phyloP scores from a whole-genome alignment of 2,329 filamentous ascomycete species.

The Monilinia vaccinii-corymbosi region DNA sequence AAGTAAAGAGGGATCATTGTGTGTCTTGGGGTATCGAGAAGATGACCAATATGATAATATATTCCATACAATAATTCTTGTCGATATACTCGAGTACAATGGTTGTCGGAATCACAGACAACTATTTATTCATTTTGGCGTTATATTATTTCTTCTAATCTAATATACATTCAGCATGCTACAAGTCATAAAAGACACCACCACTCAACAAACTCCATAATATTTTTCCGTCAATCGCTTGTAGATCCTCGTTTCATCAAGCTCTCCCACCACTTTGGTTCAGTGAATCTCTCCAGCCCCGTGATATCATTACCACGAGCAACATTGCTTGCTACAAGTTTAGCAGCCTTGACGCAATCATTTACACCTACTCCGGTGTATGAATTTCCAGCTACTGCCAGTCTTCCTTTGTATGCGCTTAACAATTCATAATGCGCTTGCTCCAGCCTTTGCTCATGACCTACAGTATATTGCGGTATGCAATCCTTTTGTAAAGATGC shows the following conservation, averaged over 20 bases:
- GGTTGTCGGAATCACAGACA: not conserved
- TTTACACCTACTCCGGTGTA: slow-evolving; percentile 39
- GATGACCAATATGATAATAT: not conserved
- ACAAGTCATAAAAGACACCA: not conserved
- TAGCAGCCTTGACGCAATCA: slow-evolving; percentile 47
- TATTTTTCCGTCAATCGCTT: not conserved
- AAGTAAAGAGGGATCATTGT: not conserved
- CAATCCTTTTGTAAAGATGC: slow-evolving; percentile 59
- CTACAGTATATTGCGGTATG: slow-evolving; percentile 84
- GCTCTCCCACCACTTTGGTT: not conserved
- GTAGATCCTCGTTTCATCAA: not conserved
- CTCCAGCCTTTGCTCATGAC: slow-evolving; percentile 43
- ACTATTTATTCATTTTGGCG: not conserved
- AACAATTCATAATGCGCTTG: slow-evolving; percentile 26
- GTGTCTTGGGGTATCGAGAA: no score
- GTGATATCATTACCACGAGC: slow-evolving; percentile 29
- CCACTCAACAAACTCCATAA: not conserved
- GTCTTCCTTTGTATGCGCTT: slow-evolving; percentile 25
- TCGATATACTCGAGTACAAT: not conserved
- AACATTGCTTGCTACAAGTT: slow-evolving; percentile 40
- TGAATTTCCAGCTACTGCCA: slow-evolving; percentile 39
- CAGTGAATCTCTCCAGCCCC: slow-evolving; percentile 29
- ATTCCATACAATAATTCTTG: not conserved
- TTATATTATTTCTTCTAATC: not conserved
- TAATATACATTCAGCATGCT: not conserved